phyloP scores from a whole-genome alignment of 352 stramenopile species.

The Globisporangium irregulare region DNA sequence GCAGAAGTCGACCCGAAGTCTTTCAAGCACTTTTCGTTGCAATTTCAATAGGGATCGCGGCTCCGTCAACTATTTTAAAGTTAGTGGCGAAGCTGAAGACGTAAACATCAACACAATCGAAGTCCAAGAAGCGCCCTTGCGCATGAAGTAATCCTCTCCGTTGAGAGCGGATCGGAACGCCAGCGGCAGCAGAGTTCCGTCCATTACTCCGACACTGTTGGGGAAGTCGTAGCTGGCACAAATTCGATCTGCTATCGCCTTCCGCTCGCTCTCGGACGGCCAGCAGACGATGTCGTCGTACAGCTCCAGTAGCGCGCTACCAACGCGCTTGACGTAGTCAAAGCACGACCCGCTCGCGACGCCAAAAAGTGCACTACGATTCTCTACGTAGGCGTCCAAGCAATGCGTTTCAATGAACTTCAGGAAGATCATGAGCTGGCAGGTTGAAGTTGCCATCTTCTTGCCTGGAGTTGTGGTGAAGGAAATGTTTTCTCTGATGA shows the following conservation, averaged over 20 bases:
- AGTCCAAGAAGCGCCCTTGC: no score
- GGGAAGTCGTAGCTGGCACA: not conserved
- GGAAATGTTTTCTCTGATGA: not conserved
- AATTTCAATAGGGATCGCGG: no score
- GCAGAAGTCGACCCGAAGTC: no score
- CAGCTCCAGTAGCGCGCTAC: not conserved
- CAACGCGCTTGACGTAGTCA: not conserved
- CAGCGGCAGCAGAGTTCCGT: constrained; percentile 1
- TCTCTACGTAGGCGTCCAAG: not conserved
- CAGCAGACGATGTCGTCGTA: not conserved
- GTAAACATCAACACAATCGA: no score
- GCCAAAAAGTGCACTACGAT: not conserved
- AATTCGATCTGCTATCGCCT: constrained; percentile 1
- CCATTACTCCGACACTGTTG: not conserved
- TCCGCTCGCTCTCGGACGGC: not conserved
- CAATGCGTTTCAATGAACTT: not conserved
- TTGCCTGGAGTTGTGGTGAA: constrained; percentile 1
- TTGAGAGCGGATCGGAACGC: not conserved
- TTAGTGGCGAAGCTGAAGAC: no score
- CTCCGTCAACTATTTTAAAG: no score
- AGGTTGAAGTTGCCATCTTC: not conserved
- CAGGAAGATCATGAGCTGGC: constrained; percentile 1
- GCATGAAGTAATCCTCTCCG: not conserved
- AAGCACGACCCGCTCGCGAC: not conserved
- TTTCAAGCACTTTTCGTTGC: no score